Conservation (phyloP, 1,284 basidiomycete species). For the Ustilago xerochloae region DNA sequence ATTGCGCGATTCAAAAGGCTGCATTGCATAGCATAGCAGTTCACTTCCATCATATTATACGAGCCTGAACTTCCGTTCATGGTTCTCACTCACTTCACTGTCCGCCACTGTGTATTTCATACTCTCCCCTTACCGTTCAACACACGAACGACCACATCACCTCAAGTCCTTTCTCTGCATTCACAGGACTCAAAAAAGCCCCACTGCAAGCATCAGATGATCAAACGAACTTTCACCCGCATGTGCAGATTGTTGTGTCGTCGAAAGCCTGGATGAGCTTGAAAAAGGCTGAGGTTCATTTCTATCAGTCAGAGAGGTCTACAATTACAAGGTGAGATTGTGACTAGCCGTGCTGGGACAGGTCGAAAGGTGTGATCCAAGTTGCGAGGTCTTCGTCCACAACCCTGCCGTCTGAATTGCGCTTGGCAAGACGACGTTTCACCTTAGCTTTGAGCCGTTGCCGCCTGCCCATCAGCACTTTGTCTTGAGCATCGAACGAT, state of each 20-base stretch:
- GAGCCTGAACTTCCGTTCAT: neutral
- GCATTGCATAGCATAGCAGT: slow-evolving; percentile 8
- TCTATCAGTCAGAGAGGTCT: too few species aligned
- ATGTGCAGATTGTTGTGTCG: slow-evolving; percentile 2
- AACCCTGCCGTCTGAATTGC: slow-evolving; percentile 42
- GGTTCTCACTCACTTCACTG: slow-evolving; percentile 2
- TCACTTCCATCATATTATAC: slow-evolving; percentile 1
- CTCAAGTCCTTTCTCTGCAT: slow-evolving; percentile 36
- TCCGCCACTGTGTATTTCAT: slow-evolving; percentile 37
- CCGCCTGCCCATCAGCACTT: slow-evolving; percentile 42
- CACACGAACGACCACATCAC: slow-evolving; percentile 8
- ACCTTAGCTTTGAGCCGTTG: slow-evolving; percentile 50
- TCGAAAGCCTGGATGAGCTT: neutral
- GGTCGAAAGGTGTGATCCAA: slow-evolving; percentile 58
- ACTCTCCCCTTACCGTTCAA: slow-evolving; percentile 24
- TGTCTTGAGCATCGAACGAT: slow-evolving; percentile 44
- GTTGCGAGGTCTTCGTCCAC: slow-evolving; percentile 56
- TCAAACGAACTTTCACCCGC: slow-evolving; percentile 1
- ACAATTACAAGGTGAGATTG: neutral
- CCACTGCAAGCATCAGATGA: slow-evolving; percentile 48
- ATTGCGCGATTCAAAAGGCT: slow-evolving; percentile 28
- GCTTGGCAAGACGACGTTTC: slow-evolving; percentile 49
- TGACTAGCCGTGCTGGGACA: slow-evolving; percentile 41
- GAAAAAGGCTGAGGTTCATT: neutral
- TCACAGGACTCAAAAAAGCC: slow-evolving; percentile 42